phyloP scores from a whole-genome alignment of 2,329 filamentous ascomycete species.

The Herpomyces periplanetae region DNA sequence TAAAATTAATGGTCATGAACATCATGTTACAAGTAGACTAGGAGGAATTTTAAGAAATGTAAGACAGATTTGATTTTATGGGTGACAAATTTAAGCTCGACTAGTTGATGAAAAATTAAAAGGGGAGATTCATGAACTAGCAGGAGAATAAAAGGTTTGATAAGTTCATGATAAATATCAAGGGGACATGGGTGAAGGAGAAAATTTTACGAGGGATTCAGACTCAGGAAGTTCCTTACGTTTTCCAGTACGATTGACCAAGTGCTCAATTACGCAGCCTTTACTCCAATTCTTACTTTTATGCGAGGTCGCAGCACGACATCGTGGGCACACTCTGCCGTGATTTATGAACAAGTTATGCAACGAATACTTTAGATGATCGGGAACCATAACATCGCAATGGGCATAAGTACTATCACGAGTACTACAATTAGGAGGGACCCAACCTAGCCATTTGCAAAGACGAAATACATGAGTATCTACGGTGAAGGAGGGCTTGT shows the following conservation, averaged over 20 bases:
- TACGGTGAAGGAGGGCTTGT: slow-evolving; percentile 20
- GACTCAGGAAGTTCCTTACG: too few relatives aligned
- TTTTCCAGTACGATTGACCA: slow-evolving; percentile 16
- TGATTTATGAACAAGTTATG: slow-evolving; percentile 20
- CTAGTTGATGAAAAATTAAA: too few relatives aligned
- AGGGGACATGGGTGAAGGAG: too few relatives aligned
- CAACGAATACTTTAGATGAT: slow-evolving; percentile 20
- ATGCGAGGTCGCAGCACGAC: slow-evolving; percentile 18
- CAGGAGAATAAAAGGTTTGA: too few relatives aligned
- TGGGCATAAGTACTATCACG: slow-evolving; percentile 17
- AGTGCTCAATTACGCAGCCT: slow-evolving; percentile 20
- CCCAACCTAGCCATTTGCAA: slow-evolving; percentile 19
- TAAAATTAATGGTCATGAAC: too few relatives aligned
- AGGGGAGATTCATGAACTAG: too few relatives aligned
- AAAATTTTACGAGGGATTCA: too few relatives aligned
- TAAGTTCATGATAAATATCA: too few relatives aligned
- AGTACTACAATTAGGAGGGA: slow-evolving; percentile 11
- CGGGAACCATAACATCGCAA: slow-evolving; percentile 18
- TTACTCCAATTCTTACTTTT: slow-evolving; percentile 20
- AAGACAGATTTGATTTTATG: too few relatives aligned
- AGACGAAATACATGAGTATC: slow-evolving; percentile 25
- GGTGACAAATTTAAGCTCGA: too few relatives aligned
- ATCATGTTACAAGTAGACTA: too few relatives aligned
- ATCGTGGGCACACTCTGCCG: slow-evolving; percentile 19
- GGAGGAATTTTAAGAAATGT: too few relatives aligned